Evolutionary conservation across 352 stramenopile species (phyloP).

Genomic region (Phytophthora sp.): DNA sequence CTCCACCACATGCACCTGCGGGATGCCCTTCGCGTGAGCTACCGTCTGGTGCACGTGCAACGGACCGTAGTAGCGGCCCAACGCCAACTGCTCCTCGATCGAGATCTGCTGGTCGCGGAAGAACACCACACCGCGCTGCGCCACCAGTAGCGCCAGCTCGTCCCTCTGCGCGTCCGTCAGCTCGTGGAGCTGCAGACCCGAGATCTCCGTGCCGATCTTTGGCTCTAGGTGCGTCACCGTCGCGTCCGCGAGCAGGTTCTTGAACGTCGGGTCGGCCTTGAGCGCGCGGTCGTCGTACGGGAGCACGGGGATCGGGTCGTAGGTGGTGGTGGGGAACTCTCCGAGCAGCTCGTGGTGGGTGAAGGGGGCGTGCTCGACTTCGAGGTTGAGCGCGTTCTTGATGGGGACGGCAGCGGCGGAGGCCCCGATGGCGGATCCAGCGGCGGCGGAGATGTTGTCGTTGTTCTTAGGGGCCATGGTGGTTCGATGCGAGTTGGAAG

Average conservation of each 20-base stretch:
- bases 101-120: conserved; percentile 26
- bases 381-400: conserved; percentile 32
- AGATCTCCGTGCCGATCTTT: conserved; percentile 27
- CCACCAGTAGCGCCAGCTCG: conserved; percentile 21
- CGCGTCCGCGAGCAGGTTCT: conserved; percentile 19
- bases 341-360: conserved; percentile 15
- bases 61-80: conserved; percentile 26
- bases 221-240: conserved; percentile 26
- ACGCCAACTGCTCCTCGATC: conserved; percentile 17
- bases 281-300: conserved; percentile 18
- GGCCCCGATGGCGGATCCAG: not conserved
- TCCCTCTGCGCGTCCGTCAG: conserved; percentile 23
- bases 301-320: conserved; percentile 25
- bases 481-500: conserved; percentile 21
- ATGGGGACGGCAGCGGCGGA: conserved; percentile 1
- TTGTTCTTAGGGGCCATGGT: conserved; percentile 29
- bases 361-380: conserved; percentile 15
- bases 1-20: conserved; percentile 17
- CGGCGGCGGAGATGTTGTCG: not conserved
- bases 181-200: conserved; percentile 26
- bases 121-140: conserved; percentile 23
- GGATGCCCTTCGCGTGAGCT: conserved; percentile 15
- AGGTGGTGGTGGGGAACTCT: conserved; percentile 22
- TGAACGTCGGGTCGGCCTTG: conserved; percentile 28
- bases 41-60: conserved; percentile 26